phyloP scores from a whole-genome alignment of 2,329 filamentous ascomycete species.

The Aspergillus japonicus region DNA sequence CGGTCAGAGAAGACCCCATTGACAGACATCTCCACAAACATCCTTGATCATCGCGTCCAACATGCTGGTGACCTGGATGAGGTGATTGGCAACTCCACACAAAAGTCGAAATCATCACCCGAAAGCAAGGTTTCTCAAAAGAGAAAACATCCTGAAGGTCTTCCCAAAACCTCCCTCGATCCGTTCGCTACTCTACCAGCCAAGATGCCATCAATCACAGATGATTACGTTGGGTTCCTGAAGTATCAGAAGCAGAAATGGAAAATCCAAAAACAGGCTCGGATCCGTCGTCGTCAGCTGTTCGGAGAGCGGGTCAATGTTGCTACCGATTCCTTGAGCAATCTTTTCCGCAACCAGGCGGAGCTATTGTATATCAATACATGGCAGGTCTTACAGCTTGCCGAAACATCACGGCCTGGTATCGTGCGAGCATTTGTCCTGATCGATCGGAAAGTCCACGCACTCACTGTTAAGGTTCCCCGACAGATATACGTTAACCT shows the following conservation, averaged over 20 bases:
- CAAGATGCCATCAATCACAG: conserved; percentile 77
- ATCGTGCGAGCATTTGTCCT: conserved; percentile 85
- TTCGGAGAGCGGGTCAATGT: conserved; percentile 79
- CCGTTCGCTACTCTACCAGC: conserved; percentile 80
- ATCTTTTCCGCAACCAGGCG: conserved; percentile 86
- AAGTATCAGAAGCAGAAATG: conserved; percentile 98
- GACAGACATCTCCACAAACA: conserved; percentile 68
- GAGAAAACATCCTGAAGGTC: conserved; percentile 69
- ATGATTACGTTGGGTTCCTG: conserved; percentile 85
- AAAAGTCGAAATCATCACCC: conserved; percentile 63
- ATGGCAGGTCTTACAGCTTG: conserved; percentile 91
- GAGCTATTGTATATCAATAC: conserved; percentile 86
- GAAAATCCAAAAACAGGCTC: conserved; percentile 93
- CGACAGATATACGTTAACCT: conserved; percentile 89
- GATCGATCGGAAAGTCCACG: conserved; percentile 89
- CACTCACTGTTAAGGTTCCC: conserved; percentile 82
- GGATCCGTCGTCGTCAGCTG: conserved; percentile 79
- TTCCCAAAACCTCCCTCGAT: conserved; percentile 62
- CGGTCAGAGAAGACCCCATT: conserved; percentile 63
- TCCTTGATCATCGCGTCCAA: conserved; percentile 56
- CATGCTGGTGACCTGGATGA: conserved; percentile 73
- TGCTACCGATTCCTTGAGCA: conserved; percentile 61
- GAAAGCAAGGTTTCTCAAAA: conserved; percentile 61
- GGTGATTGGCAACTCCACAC: conserved; percentile 61
- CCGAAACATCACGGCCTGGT: conserved; percentile 77